Evolutionary conservation across 352 stramenopile genomes (phyloP), one percentile per base, ranked within the genome.

Genomic region (Phytophthora fragariaefolia): DNA sequence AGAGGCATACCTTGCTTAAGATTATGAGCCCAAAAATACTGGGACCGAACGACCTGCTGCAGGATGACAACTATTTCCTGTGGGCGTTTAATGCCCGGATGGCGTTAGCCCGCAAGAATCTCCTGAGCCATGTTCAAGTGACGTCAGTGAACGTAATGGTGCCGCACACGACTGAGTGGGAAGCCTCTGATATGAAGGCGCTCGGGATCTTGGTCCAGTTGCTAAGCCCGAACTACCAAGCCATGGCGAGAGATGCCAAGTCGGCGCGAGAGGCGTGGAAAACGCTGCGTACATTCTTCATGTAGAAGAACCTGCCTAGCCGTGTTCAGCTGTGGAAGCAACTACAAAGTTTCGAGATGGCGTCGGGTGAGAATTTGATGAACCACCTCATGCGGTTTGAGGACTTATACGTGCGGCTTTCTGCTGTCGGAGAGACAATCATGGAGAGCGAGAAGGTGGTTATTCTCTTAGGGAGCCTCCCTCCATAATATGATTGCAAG

Each of bases 401-500:
- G 20, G 63, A 76, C 6, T 38, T 76, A 6, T 69, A 50, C 13
- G 27, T 47, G 8, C 6, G 45, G 1, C 51, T 76, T 2, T 9
- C 12, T 4, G 62, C 62, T 5, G 68, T 60, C 0, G 62, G 60
- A 17, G 62, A 76, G 2, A 47, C 20, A 12, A 17, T 69, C 0
- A 6, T 8, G 0, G 51, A 73, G 2, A 49, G 53, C 38, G 60
- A 71, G n/a, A 49, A 58, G 6, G 17, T 69, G 8, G 34, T 65
- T 0, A 50, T 66, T 20, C 10, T 72, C 1, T 52, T 66, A 2
- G 26, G 48, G 15, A 73, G 69, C 15, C 34, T 69, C 1, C 36
- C 63, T 3, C n/a, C 22, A 10, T 53, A 73, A 17, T 71, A 71
- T 34, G 67, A 75, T 23, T 13, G n/a, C 0, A 75, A 63, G 67